These are phyloP conservation scores for Penicillium ucsense DNA, from an alignment of 495 filamentous ascomycete species.

Conservation along the genomic window DNA sequence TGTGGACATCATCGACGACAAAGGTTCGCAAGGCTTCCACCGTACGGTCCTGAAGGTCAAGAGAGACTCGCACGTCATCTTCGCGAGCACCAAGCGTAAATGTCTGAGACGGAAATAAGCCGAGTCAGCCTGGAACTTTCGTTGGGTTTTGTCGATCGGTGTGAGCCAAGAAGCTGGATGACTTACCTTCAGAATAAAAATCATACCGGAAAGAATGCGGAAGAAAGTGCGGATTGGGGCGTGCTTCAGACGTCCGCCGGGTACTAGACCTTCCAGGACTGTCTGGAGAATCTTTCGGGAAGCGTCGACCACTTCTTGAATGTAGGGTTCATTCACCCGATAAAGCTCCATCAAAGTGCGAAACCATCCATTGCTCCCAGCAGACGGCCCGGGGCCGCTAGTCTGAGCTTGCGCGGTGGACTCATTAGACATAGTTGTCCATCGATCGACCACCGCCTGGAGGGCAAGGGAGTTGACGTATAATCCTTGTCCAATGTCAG, in stretches of 20 bases:
- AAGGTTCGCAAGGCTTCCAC: constrained; percentile 72
- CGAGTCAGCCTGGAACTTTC: not conserved
- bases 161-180: not conserved
- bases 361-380: constrained; percentile 32
- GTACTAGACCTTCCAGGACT: constrained; percentile 75
- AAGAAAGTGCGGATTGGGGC: constrained; percentile 90
- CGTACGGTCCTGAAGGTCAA: constrained; percentile 70
- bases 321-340: constrained; percentile 58
- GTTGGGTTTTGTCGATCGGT: not conserved
- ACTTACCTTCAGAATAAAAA: constrained; percentile 74
- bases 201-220: constrained; percentile 86
- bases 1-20: constrained; percentile 91
- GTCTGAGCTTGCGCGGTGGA: constrained; percentile 35
- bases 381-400: constrained; percentile 25
- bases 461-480: constrained; percentile 90
- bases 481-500: constrained; percentile 25
- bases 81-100: constrained; percentile 89
- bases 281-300: constrained; percentile 72
- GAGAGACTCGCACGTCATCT: constrained; percentile 72
- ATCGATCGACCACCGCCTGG: constrained; percentile 90
- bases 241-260: constrained; percentile 77
- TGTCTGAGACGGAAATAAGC: constrained; percentile 39
- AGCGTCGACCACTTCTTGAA: constrained; percentile 80
- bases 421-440: constrained; percentile 58
- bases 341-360: constrained; percentile 47